Conservation (phyloP, 805 yeast species). For the Brettanomyces custersianus region DNA sequence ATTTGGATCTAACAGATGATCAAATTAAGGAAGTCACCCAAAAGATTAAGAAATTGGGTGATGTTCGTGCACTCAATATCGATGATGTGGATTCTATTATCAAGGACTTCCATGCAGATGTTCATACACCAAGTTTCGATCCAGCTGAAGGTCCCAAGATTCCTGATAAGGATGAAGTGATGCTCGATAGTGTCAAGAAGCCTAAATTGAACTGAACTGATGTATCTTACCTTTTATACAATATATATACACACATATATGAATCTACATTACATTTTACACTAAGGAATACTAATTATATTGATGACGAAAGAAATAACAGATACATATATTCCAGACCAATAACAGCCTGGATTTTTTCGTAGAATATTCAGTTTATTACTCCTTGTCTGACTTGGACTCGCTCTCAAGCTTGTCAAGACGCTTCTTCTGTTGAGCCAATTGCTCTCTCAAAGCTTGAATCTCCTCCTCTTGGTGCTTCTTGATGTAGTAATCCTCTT, state of each 20-base stretch:
- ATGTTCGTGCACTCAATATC: constrained; percentile 85
- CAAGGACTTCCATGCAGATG: constrained; percentile 82
- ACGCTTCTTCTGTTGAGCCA: constrained; percentile 64
- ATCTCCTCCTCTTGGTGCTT: constrained; percentile 88
- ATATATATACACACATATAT: too few relatives aligned
- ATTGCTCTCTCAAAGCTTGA: constrained; percentile 62
- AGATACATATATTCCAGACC: not conserved
- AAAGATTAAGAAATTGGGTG: constrained; percentile 91
- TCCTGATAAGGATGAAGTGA: constrained; percentile 19
- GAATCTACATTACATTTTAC: too few relatives aligned
- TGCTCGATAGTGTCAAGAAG: constrained; percentile 24
- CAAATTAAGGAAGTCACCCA: constrained; percentile 92
- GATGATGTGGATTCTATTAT: constrained; percentile 97
- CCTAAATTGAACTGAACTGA: constrained; percentile 20
- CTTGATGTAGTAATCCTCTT: constrained; percentile 77
- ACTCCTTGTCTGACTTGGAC: not conserved
- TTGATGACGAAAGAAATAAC: constrained; percentile 1
- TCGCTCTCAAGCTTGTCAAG: constrained; percentile 35
- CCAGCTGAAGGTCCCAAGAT: constrained; percentile 25
- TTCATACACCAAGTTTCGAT: constrained; percentile 41
- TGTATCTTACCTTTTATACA: too few relatives aligned
- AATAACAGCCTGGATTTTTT: not conserved
- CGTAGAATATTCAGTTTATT: not conserved
- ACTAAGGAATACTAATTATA: constrained; percentile 1
- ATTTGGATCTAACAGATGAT: constrained; percentile 79